phyloP scores from a whole-genome alignment of 2,329 filamentous ascomycete species.

The Claviceps sp. region DNA sequence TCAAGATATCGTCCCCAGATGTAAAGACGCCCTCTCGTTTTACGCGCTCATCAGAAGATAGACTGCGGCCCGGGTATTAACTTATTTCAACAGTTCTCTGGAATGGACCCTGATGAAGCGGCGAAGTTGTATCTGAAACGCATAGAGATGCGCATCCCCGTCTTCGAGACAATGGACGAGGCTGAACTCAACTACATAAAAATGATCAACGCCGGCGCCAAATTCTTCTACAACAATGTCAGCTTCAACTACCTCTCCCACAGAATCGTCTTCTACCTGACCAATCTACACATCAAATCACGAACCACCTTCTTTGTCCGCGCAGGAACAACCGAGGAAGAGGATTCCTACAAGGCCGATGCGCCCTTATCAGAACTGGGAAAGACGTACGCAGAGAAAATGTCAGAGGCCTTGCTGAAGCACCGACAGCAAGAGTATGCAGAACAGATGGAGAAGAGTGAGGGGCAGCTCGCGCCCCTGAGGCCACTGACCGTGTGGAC shows the following conservation, averaged over 20 bases:
- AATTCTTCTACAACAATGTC: conserved; percentile 92
- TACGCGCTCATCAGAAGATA: background rate
- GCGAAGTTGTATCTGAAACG: conserved; percentile 82
- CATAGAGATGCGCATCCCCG: conserved; percentile 84
- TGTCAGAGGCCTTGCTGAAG: conserved; percentile 70
- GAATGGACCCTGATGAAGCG: conserved; percentile 84
- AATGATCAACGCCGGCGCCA: conserved; percentile 95
- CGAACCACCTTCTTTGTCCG: conserved; percentile 87
- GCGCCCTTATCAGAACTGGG: conserved; percentile 72
- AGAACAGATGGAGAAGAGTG: conserved; percentile 47
- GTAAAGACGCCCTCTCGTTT: conserved; percentile 33
- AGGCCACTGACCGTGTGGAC: conserved; percentile 89
- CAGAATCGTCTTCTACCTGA: conserved; percentile 94
- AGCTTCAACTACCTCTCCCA: conserved; percentile 95
- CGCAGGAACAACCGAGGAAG: conserved; percentile 72
- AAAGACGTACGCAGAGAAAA: conserved; percentile 65
- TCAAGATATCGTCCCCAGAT: conserved; percentile 96
- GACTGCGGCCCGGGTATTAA: background rate
- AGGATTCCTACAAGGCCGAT: conserved; percentile 86
- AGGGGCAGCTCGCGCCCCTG: conserved; percentile 53
- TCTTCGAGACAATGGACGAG: conserved; percentile 95
- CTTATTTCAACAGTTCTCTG: conserved; percentile 50
- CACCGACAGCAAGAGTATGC: conserved; percentile 74
- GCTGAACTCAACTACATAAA: conserved; percentile 93
- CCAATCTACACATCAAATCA: conserved; percentile 94